Percentiles rank a stretch among this genome's conserved stretches.
Conservation (phyloP, 805 yeast genomes). For the Candida berthetii region DNA sequence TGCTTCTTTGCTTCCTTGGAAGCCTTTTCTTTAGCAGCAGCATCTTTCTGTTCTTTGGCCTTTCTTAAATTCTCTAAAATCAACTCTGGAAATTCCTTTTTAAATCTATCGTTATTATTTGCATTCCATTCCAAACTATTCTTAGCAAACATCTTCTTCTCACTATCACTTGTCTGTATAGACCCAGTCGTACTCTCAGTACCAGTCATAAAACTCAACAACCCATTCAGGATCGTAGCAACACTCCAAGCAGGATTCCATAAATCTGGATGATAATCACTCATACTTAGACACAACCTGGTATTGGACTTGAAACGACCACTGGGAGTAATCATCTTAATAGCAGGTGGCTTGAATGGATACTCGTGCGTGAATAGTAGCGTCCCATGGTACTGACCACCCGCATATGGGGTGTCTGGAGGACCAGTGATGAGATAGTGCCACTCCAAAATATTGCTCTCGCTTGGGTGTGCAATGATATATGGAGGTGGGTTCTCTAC, state of each 20-base stretch:
- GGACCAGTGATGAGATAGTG: constrained; percentile 92
- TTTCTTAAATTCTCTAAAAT: constrained; percentile 27
- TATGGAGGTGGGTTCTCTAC: constrained; percentile 79
- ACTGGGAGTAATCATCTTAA: constrained; percentile 83
- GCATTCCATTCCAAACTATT: constrained; percentile 58
- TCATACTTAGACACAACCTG: constrained; percentile 83
- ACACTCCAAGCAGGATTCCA: constrained; percentile 99
- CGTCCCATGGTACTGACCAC: constrained; percentile 90
- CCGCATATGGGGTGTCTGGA: constrained; percentile 78
- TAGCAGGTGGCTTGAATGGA: constrained; percentile 90
- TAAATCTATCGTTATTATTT: constrained; percentile 50
- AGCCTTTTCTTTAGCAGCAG: constrained; percentile 2
- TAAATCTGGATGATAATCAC: constrained; percentile 89
- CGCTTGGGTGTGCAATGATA: constrained; percentile 81
- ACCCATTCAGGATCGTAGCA: constrained; percentile 78
- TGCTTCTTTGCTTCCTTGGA: not conserved
- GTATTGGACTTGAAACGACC: constrained; percentile 82
- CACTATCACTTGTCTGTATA: constrained; percentile 53
- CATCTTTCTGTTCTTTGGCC: constrained; percentile 17
- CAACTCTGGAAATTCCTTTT: constrained; percentile 63
- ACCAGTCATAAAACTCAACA: constrained; percentile 89
- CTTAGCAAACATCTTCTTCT: constrained; percentile 50
- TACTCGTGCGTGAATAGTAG: constrained; percentile 77
- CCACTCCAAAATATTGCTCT: constrained; percentile 86
- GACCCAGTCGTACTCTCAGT: constrained; percentile 83